These are phyloP conservation scores for Anisodus acutangulus DNA, from an alignment of 257 asterid species.

Conservation along the genomic window DNA sequence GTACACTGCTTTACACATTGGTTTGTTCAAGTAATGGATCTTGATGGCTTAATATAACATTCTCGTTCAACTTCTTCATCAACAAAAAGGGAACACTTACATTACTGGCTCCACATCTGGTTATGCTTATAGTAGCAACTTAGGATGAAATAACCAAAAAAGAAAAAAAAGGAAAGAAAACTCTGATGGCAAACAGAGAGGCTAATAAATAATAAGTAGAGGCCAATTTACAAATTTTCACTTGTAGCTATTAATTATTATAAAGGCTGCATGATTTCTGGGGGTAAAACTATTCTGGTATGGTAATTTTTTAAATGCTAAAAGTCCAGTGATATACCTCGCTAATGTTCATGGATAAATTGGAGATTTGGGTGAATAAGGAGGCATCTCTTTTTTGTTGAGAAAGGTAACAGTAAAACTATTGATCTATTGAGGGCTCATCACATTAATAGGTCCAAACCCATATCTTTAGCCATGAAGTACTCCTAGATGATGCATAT, in stretches of 20 bases:
- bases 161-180: neutral
- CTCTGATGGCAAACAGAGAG: neutral
- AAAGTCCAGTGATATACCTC: too few relatives aligned
- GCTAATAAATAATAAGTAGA: neutral
- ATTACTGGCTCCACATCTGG: too few relatives aligned
- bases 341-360: too few relatives aligned
- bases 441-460: neutral
- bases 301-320: too few relatives aligned
- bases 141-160: neutral
- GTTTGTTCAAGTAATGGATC: slow-evolving; percentile 4
- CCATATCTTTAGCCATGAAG: too few relatives aligned
- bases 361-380: neutral
- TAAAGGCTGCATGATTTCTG: neutral
- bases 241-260: neutral
- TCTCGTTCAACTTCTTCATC: neutral
- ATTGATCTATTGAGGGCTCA: neutral
- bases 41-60: neutral
- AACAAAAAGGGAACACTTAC: neutral
- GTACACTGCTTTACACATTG: neutral
- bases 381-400: neutral
- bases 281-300: too few relatives aligned
- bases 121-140: neutral
- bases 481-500: too few relatives aligned
- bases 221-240: too few relatives aligned
- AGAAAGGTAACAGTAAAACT: too few relatives aligned